These are phyloP conservation scores for Xerocomellus intermedius DNA, from an alignment of 768 basidiomycete species.

Conservation along the genomic window DNA sequence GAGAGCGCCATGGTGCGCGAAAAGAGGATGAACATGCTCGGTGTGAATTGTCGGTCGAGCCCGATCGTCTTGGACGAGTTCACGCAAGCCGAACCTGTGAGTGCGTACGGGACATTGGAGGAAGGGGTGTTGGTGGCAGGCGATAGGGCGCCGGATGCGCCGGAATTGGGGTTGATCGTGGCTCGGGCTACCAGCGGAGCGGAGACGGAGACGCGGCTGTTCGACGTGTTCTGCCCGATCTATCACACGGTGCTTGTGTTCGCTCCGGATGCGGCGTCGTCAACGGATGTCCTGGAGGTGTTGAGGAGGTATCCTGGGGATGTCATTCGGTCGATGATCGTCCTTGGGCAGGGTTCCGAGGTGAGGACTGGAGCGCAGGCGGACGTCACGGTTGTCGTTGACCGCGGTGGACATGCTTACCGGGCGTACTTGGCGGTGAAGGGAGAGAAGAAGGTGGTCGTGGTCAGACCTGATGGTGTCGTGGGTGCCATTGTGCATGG, in stretches of 20 bases:
- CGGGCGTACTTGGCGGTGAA: conserved; percentile 7
- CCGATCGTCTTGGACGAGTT: conserved; percentile 39
- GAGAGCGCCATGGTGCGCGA: not conserved
- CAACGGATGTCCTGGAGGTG: conserved; percentile 7
- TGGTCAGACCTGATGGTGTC: too few species aligned
- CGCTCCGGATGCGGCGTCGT: conserved; percentile 1
- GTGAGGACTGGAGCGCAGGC: conserved; percentile 14
- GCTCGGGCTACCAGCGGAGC: not conserved
- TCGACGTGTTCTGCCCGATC: conserved; percentile 21
- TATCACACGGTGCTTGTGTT: conserved; percentile 35
- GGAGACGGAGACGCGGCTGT: conserved; percentile 19
- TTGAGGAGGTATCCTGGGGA: conserved; percentile 5
- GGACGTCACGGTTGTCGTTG: conserved; percentile 33
- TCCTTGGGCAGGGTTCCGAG: conserved; percentile 9
- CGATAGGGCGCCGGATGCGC: conserved; percentile 46
- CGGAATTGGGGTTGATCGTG: conserved; percentile 31
- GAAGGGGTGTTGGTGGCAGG: conserved; percentile 38
- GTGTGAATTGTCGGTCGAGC: conserved; percentile 38
- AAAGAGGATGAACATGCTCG: conserved; percentile 23
- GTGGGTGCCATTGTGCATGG: too few species aligned
- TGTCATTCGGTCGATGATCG: conserved; percentile 8
- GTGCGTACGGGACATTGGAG: conserved; percentile 15
- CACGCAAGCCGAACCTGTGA: conserved; percentile 7
- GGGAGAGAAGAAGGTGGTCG: too few species aligned
- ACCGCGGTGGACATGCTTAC: conserved; percentile 39